Percentiles rank a stretch among this genome's conserved stretches.
Evolutionary conservation across 257 asterid genomes (phyloP).

Genomic region (Nicotiana knightiana): DNA sequence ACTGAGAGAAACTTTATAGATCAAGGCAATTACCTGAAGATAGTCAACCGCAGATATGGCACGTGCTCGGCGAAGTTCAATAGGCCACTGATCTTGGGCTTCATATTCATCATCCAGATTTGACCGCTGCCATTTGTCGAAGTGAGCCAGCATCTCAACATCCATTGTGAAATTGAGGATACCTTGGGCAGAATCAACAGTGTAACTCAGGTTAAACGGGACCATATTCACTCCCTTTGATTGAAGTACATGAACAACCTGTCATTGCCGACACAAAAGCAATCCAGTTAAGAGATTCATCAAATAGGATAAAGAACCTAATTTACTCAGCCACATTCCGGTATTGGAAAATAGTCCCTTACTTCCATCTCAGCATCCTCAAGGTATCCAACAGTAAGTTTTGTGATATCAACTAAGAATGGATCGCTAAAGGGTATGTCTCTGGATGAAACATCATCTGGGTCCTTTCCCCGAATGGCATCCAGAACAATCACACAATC

Average conservation of each 20-base stretch:
- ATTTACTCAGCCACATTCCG: background rate
- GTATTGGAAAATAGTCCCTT: conserved; percentile 14
- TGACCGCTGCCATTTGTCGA: conserved; percentile 87
- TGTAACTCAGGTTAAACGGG: conserved; percentile 79
- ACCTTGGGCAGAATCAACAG: conserved; percentile 82
- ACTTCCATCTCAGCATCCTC: conserved; percentile 95
- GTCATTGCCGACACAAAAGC: conserved; percentile 3
- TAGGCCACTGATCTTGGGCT: conserved; percentile 98
- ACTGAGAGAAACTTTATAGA: background rate
- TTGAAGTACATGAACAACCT: conserved; percentile 69
- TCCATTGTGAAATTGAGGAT: conserved; percentile 91
- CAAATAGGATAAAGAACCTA: background rate
- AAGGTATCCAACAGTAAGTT: conserved; percentile 80
- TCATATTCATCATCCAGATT: conserved; percentile 76
- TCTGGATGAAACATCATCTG: conserved; percentile 71
- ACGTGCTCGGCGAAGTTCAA: conserved; percentile 88
- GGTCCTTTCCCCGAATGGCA: conserved; percentile 72
- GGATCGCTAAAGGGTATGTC: conserved; percentile 64
- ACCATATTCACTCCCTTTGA: conserved; percentile 73
- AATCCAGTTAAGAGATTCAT: background rate
- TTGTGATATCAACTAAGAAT: conserved; percentile 56
- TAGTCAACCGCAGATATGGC: conserved; percentile 87
- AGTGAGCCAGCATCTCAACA: conserved; percentile 89
- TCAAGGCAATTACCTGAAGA: conserved; percentile 49
- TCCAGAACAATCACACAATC: conserved; percentile 77